Evolutionary conservation across 2,329 filamentous ascomycete species (phyloP).

Genomic region (Penicillium sp.): DNA sequence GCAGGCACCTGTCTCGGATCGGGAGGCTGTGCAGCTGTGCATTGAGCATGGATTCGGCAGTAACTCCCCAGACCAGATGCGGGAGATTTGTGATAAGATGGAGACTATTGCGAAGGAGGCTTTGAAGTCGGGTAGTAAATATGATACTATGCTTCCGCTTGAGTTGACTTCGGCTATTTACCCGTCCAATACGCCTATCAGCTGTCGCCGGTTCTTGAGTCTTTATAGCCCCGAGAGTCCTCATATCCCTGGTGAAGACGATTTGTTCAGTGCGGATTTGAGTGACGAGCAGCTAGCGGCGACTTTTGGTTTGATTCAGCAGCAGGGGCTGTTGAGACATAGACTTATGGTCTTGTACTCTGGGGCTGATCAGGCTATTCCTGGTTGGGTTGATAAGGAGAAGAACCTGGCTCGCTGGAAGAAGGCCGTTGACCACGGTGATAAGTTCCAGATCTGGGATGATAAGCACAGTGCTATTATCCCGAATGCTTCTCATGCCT

Average conservation of each 20-base stretch:
- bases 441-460: conserved; percentile 47
- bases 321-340: conserved; percentile 38
- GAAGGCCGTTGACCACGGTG: conserved; percentile 36
- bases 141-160: conserved; percentile 36
- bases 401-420: conserved; percentile 44
- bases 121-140: conserved; percentile 14
- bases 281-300: conserved; percentile 54
- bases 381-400: conserved; percentile 49
- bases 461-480: conserved; percentile 48
- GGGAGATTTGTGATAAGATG: conserved; percentile 32
- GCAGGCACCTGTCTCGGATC: conserved; percentile 77
- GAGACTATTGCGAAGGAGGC: conserved; percentile 33
- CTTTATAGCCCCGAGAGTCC: conserved; percentile 56
- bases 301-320: conserved; percentile 61
- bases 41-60: conserved; percentile 28
- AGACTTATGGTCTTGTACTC: conserved; percentile 50
- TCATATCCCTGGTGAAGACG: conserved; percentile 68
- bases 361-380: conserved; percentile 48
- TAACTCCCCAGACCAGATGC: conserved; percentile 23
- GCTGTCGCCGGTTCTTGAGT: conserved; percentile 58
- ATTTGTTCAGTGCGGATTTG: conserved; percentile 80
- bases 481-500: conserved; percentile 38
- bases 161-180: conserved; percentile 35
- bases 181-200: conserved; percentile 47
- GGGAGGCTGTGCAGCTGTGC: conserved; percentile 60